These are phyloP conservation scores for Alternaria dauci DNA, from an alignment of 2,329 filamentous ascomycete species.

Conservation along the genomic window DNA sequence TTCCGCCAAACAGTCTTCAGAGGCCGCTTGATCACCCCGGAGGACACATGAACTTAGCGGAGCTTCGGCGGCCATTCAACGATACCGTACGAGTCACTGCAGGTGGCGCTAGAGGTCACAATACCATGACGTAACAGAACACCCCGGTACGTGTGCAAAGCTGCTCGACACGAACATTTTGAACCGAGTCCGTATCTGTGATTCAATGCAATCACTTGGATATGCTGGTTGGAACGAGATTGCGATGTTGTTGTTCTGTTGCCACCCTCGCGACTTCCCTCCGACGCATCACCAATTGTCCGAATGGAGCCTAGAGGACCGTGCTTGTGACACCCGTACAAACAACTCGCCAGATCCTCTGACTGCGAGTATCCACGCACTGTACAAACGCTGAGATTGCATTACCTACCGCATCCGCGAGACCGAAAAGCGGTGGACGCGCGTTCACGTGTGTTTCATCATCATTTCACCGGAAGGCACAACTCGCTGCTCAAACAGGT, in stretches of 20 bases:
- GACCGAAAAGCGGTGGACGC: constrained; percentile 5
- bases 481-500: background rate
- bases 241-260: background rate
- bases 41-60: background rate
- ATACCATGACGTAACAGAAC: background rate
- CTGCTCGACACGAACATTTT: background rate
- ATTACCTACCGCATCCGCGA: background rate
- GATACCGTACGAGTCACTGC: background rate
- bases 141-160: background rate
- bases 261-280: constrained; percentile 9
- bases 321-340: constrained; percentile 10
- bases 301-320: background rate
- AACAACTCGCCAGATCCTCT: constrained; percentile 3
- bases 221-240: background rate
- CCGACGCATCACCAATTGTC: background rate
- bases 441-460: constrained; percentile 13
- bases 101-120: background rate
- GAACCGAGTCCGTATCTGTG: background rate
- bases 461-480: constrained; percentile 12
- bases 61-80: background rate
- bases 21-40: constrained; percentile 31
- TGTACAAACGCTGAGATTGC: background rate
- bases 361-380: background rate
- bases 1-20: constrained; percentile 41
- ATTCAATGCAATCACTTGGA: background rate